Evolutionary conservation across 2,329 filamentous ascomycete species (phyloP).

Genomic region (Corniculantispora saksenae): DNA sequence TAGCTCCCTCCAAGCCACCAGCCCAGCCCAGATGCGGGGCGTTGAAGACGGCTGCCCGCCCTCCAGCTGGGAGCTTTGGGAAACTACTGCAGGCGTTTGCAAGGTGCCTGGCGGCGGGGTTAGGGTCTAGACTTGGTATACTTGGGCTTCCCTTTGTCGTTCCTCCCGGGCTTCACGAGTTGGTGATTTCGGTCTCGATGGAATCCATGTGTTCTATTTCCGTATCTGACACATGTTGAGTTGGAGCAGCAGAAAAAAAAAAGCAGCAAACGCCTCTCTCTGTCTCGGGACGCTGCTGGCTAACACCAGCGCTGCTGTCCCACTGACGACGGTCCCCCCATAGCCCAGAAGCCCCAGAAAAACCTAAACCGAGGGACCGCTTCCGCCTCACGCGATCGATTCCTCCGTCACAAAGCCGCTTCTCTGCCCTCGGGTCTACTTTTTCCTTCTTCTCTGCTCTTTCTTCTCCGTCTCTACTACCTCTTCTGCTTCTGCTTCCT

Average conservation of each 20-base stretch:
- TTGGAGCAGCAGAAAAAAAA: background rate
- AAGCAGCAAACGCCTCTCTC: background rate
- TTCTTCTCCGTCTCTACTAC: background rate
- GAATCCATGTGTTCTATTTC: background rate
- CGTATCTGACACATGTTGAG: no score
- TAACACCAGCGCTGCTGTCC: background rate
- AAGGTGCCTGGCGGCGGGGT: conserved; percentile 7
- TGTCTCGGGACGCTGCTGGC: background rate
- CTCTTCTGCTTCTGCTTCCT: conserved; percentile 17
- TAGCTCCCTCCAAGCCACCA: no score
- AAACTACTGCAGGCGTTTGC: background rate
- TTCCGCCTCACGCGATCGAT: conserved; percentile 21
- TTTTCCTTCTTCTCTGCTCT: conserved; percentile 6
- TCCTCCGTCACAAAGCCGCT: conserved; percentile 8
- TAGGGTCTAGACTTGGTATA: conserved; percentile 1
- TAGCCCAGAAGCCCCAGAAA: conserved; percentile 18
- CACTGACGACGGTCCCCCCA: conserved; percentile 9
- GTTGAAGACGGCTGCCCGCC: background rate
- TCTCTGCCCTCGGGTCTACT: conserved; percentile 18
- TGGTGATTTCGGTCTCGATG: background rate
- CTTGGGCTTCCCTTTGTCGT: no score
- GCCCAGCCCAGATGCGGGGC: background rate
- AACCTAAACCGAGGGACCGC: conserved; percentile 19
- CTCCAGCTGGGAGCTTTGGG: background rate
- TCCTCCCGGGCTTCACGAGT: no score